Evolutionary conservation across 2,329 filamentous ascomycete species (phyloP).

Genomic region (Drechslera avenae): DNA sequence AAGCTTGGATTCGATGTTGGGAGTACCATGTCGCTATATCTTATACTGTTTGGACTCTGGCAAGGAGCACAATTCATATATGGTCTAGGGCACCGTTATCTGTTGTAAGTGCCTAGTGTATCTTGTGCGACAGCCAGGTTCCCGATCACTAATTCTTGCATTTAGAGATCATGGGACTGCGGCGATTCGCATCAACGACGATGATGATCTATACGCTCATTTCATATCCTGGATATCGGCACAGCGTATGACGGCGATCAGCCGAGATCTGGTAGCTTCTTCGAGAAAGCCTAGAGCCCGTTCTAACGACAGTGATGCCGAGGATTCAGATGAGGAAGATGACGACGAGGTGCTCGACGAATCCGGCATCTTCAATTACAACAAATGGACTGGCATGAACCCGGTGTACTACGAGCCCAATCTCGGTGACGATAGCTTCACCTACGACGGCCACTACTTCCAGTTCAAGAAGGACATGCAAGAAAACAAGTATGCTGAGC

Average conservation of each 20-base stretch:
- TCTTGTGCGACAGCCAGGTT: too few species aligned
- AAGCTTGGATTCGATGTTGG: conserved; percentile 55
- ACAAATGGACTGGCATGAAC: conserved; percentile 54
- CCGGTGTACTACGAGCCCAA: conserved; percentile 58
- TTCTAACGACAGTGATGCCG: conserved; percentile 21
- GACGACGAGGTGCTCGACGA: conserved; percentile 26
- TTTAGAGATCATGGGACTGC: conserved; percentile 47
- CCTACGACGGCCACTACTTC: conserved; percentile 49
- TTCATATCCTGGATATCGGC: conserved; percentile 53
- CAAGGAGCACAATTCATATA: conserved; percentile 49
- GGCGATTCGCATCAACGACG: conserved; percentile 51
- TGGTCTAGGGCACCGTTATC: conserved; percentile 18
- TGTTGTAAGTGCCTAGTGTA: not conserved
- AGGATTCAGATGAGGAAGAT: not conserved
- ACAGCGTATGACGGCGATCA: conserved; percentile 46
- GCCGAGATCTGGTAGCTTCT: conserved; percentile 48
- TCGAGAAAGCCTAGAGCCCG: conserved; percentile 33
- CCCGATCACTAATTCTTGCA: conserved; percentile 36
- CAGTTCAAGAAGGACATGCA: conserved; percentile 43
- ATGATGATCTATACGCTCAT: conserved; percentile 52
- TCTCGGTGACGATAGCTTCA: conserved; percentile 54
- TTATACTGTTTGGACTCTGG: conserved; percentile 50
- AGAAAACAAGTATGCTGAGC: conserved; percentile 23
- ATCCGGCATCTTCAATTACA: conserved; percentile 55
- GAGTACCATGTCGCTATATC: conserved; percentile 50